Base-by-base conservation (phyloP, 768 basidiomycete genomes). In the Pleurotus citrinopileatus region DNA sequence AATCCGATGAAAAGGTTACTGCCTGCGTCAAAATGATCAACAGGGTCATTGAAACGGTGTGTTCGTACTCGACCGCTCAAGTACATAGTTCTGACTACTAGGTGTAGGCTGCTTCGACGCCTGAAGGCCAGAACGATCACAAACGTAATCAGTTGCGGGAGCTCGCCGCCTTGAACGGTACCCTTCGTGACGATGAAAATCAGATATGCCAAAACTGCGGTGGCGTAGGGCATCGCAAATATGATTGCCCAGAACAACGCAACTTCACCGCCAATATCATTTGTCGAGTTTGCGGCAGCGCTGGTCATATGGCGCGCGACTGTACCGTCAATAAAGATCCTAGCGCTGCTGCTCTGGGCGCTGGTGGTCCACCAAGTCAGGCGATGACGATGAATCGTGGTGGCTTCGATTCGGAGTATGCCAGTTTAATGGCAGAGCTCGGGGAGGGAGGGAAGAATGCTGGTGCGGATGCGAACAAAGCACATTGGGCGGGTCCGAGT, bases 241-340 rank as follows among this genome's bases (percentile, higher is more conserved):
- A 94, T 75, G 97, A 98, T 71, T 99, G 97, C 70, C 94, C 95
- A 15, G 93, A 98, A 73, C 93, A 97, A 71, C 87, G 91, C 70
- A 97, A 97, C 76, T 98, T 94, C 75, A 95, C 93, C 61, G 97
- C 97, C 75, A 96, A 96, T 77, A 95, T 99, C 76, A 96, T 98
- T 67, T 99, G 97, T 79, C 94, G 94, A 65, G 85, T 95, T 64
- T 99, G 97, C 70, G 96, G 96, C 57, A 95, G 93, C 64, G 94
- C 94, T 36, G 96, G 97, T 32, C 96, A 98, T 74, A 98, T 99
- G 96, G 96, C 95, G 46, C 87, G 95, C 61, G 96, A 98, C 73
- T 98, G 96, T 70, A 91, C 92, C 43, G 89, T 91, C 66, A 91
- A 93, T 72, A 93, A 86, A 65, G 91, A 94, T 70, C 89, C 91